Percentiles rank a stretch among this genome's conserved stretches.
Evolutionary conservation across 441 rosid species (phyloP).

Genomic region (Sinapis alba): DNA sequence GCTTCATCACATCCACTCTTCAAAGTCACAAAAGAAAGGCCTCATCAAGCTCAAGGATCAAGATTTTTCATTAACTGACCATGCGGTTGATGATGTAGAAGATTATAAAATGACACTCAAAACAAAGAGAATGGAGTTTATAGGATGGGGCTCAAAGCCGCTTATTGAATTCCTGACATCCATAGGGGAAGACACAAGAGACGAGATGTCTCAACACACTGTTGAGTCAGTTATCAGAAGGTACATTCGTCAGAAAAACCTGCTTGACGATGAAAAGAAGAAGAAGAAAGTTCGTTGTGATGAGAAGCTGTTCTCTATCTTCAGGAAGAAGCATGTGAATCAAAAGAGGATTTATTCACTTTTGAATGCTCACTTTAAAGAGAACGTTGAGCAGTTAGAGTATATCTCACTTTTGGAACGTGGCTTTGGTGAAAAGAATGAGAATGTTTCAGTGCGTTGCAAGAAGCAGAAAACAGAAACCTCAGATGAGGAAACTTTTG

Average conservation of each 20-base stretch:
- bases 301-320: slow-evolving; percentile 40
- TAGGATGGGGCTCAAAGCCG: slow-evolving; percentile 39
- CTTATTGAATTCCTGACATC: slow-evolving; percentile 41
- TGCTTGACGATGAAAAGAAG: slow-evolving; percentile 29
- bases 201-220: slow-evolving; percentile 26
- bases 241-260: slow-evolving; percentile 31
- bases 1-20: slow-evolving; percentile 14
- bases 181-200: slow-evolving; percentile 36
- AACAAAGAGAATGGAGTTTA: slow-evolving; percentile 23
- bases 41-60: slow-evolving; percentile 7
- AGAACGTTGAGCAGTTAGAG: slow-evolving; percentile 31
- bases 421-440: slow-evolving; percentile 31
- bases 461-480: slow-evolving; percentile 32
- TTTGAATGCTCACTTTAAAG: slow-evolving; percentile 30
- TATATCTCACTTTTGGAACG: slow-evolving; percentile 3
- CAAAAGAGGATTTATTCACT: slow-evolving; percentile 27
- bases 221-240: slow-evolving; percentile 35
- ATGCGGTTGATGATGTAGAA: slow-evolving; percentile 9
- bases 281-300: slow-evolving; percentile 42
- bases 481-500: neutral
- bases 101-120: neutral
- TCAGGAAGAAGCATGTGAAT: slow-evolving; percentile 34
- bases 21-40: slow-evolving; percentile 31
- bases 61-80: slow-evolving; percentile 3
- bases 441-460: slow-evolving; percentile 12